Conservation (phyloP, 352 stramenopile species). For the Phytophthora pistaciae region DNA sequence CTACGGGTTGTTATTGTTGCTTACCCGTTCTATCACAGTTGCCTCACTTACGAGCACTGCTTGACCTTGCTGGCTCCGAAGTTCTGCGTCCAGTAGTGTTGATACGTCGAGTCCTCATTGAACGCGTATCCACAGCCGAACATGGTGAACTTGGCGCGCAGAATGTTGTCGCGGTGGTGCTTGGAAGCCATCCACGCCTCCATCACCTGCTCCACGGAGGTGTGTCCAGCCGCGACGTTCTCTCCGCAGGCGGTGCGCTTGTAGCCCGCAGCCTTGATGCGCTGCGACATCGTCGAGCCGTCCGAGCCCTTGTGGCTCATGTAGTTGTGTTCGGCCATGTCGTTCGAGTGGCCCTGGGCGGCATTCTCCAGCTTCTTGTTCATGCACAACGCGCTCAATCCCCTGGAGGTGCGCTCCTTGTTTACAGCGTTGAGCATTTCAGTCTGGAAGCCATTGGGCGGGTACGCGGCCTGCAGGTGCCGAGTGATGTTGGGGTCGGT, state of each 20-base stretch:
- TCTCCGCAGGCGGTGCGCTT: constrained; percentile 55
- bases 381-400: constrained; percentile 44
- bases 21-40: not conserved
- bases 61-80: constrained; percentile 46
- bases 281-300: constrained; percentile 45
- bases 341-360: constrained; percentile 40
- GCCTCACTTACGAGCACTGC: constrained; percentile 26
- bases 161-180: constrained; percentile 60
- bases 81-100: constrained; percentile 71
- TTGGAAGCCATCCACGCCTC: constrained; percentile 61
- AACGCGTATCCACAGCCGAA: constrained; percentile 49
- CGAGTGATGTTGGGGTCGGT: constrained; percentile 10
- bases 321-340: constrained; percentile 57
- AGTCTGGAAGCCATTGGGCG: constrained; percentile 28
- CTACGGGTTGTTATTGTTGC: not conserved
- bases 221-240: constrained; percentile 64
- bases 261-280: constrained; percentile 52
- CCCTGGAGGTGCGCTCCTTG: constrained; percentile 45
- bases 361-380: constrained; percentile 48
- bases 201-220: constrained; percentile 51
- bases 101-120: constrained; percentile 40
- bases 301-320: constrained; percentile 63
- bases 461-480: constrained; percentile 30
- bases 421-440: constrained; percentile 64
- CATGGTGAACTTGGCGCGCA: constrained; percentile 45